Conservation (phyloP, 2,329 filamentous ascomycete species). For the Hypoxylon sp. region DNA sequence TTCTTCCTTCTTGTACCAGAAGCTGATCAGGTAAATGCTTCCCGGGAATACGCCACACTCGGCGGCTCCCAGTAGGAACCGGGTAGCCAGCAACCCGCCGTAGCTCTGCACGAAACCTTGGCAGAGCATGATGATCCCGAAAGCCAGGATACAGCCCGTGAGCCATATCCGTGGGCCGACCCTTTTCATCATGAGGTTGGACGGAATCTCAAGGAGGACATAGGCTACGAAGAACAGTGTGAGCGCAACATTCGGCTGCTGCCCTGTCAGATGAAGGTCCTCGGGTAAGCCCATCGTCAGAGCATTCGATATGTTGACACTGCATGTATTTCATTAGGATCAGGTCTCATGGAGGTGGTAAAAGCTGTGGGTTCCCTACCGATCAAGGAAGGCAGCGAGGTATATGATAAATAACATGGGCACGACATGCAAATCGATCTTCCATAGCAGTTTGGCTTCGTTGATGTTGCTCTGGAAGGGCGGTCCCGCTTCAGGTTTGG, state of each 20-base stretch:
- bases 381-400: constrained; percentile 33
- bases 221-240: constrained; percentile 37
- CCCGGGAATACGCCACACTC: constrained; percentile 64
- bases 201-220: constrained; percentile 38
- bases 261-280: constrained; percentile 28
- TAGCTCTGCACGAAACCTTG: constrained; percentile 58
- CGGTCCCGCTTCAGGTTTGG: not conserved
- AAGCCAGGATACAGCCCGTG: constrained; percentile 41
- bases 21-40: constrained; percentile 65
- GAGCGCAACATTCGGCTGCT: constrained; percentile 35
- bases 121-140: constrained; percentile 60
- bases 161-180: constrained; percentile 32
- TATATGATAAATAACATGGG: constrained; percentile 35
- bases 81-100: constrained; percentile 55
- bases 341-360: not conserved
- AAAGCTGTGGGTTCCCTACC: constrained; percentile 14
- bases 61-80: constrained; percentile 60
- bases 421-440: constrained; percentile 34
- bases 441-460: constrained; percentile 24
- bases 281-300: constrained; percentile 30
- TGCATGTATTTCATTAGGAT: not conserved
- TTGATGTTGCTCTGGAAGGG: not conserved
- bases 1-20: constrained; percentile 70
- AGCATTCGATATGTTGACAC: constrained; percentile 36
- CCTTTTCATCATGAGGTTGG: constrained; percentile 35